Conservation (phyloP, 192 early-diverging fungal genomes). For the Lobulomyces angularis region DNA sequence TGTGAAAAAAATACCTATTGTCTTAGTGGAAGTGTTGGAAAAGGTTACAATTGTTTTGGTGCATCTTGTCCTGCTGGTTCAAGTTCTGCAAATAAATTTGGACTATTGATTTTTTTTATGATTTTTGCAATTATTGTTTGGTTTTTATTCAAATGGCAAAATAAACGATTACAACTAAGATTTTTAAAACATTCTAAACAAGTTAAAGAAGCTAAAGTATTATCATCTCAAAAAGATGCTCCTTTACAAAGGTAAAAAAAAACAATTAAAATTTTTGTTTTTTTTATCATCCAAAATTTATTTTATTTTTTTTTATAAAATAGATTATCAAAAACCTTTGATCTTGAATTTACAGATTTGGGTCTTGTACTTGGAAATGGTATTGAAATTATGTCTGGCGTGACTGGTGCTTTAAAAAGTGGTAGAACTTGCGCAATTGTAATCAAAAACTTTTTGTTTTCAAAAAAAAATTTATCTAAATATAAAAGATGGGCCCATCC, state of each 20-base stretch:
- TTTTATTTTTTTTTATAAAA: background rate
- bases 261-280: slow-evolving; percentile 3
- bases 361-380: slow-evolving; percentile 22
- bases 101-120: slow-evolving; percentile 4
- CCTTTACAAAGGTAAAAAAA: background rate
- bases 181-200: background rate
- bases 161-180: slow-evolving; percentile 1
- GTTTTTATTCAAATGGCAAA: slow-evolving; percentile 15
- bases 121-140: slow-evolving; percentile 13
- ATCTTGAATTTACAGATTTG: slow-evolving; percentile 42
- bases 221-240: no score
- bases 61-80: slow-evolving; percentile 23
- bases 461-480: slow-evolving; percentile 17
- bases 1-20: no score
- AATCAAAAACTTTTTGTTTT: slow-evolving; percentile 18
- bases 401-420: slow-evolving; percentile 38
- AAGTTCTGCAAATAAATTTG: slow-evolving; percentile 14
- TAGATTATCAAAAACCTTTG: slow-evolving; percentile 20
- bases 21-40: no score
- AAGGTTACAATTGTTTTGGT: no score
- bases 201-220: no score
- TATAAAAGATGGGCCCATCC: slow-evolving; percentile 47
- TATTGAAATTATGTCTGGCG: slow-evolving; percentile 43
- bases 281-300: background rate
- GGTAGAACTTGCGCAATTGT: slow-evolving; percentile 45